These are phyloP conservation scores for Senecio squalidus DNA, from an alignment of 140 eudicot genomes.

Conservation along the genomic window DNA sequence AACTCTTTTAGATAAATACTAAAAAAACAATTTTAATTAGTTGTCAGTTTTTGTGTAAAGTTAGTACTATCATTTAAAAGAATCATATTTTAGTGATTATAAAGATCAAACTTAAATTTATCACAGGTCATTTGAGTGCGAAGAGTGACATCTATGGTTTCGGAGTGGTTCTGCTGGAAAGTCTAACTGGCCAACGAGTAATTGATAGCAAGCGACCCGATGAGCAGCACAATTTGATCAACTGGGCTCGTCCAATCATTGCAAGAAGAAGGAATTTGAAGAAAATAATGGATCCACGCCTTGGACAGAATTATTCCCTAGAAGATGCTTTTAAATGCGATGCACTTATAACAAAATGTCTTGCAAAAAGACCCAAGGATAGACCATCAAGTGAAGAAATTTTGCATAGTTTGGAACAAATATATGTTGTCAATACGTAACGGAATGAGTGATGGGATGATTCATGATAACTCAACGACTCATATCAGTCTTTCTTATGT, in stretches of 20 bases:
- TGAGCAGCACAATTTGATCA: slow-evolving; percentile 7
- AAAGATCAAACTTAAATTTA: not conserved
- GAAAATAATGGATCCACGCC: slow-evolving; percentile 15
- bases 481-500: too few relatives aligned
- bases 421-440: not conserved
- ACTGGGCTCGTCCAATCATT: slow-evolving; percentile 14
- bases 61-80: too few relatives aligned
- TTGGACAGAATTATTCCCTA: slow-evolving; percentile 10
- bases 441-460: too few relatives aligned
- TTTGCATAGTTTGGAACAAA: slow-evolving; percentile 14
- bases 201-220: not conserved
- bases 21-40: too few relatives aligned
- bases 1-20: too few relatives aligned
- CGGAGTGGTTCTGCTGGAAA: slow-evolving; percentile 15
- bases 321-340: slow-evolving; percentile 12
- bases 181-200: slow-evolving; percentile 7
- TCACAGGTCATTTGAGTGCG: slow-evolving; percentile 12
- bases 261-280: not conserved
- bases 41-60: too few relatives aligned
- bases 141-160: slow-evolving; percentile 25
- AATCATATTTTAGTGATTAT: not conserved
- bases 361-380: not conserved
- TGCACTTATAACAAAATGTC: slow-evolving; percentile 1
- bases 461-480: too few relatives aligned
- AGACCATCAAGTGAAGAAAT: slow-evolving; percentile 16